phyloP scores from a whole-genome alignment of 2,329 filamentous ascomycete genomes.

The Scedosporium boydii region DNA sequence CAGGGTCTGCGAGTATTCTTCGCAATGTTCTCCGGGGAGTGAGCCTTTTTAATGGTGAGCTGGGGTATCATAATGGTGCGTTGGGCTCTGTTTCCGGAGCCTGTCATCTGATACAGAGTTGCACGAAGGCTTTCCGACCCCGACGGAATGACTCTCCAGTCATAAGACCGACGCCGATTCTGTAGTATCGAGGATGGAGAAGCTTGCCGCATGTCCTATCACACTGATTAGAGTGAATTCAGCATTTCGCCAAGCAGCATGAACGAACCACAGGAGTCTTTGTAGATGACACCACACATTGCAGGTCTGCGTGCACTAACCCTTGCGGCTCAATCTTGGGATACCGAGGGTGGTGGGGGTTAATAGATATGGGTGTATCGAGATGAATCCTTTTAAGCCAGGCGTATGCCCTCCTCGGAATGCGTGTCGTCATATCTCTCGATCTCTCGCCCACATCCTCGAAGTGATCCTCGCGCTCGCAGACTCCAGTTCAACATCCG shows the following conservation, averaged over 20 bases:
- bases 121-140: neutral
- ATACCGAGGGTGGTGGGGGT: neutral
- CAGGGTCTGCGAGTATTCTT: too few species aligned
- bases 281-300: neutral
- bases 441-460: too few species aligned
- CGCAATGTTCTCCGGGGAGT: too few species aligned
- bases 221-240: neutral
- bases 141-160: neutral
- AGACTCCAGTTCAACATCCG: neutral
- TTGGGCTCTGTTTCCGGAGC: neutral
- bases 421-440: too few species aligned
- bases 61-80: neutral
- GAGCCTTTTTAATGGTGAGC: too few species aligned
- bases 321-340: neutral
- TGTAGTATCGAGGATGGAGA: neutral
- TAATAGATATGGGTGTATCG: neutral
- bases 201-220: neutral
- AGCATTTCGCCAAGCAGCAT: neutral
- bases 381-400: neutral
- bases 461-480: too few species aligned
- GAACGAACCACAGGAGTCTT: neutral
- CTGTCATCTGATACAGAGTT: neutral
- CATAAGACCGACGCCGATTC: neutral
- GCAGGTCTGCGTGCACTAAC: neutral
- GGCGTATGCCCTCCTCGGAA: neutral